These are phyloP conservation scores for Zea luxurians DNA, from an alignment of 176 grass and related monocot species.

Conservation along the genomic window DNA sequence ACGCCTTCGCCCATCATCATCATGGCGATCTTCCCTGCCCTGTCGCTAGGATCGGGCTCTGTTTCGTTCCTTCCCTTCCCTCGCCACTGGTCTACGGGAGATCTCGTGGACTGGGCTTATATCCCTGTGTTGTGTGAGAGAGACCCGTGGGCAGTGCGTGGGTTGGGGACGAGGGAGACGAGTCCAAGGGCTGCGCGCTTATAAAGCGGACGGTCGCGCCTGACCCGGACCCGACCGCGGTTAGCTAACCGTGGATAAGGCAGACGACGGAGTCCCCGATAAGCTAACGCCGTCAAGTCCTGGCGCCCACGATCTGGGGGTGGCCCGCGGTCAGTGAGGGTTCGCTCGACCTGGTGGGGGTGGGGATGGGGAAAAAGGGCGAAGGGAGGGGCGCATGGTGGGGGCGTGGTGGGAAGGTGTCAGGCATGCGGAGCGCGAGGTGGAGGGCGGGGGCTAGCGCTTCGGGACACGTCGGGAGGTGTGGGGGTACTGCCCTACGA, in stretches of 20 bases:
- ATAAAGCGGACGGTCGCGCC: constrained; percentile 43
- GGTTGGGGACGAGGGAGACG: not conserved
- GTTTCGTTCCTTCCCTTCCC: too few relatives aligned
- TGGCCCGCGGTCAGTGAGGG: not conserved
- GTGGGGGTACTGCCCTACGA: not conserved
- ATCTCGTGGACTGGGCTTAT: constrained; percentile 26
- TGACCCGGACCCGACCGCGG: not conserved
- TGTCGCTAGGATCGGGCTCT: not conserved
- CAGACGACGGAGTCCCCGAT: constrained; percentile 7
- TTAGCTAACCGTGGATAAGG: not conserved
- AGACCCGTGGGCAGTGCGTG: not conserved
- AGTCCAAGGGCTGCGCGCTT: constrained; percentile 4
- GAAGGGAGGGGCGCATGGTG: not conserved
- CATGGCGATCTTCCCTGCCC: constrained; percentile 7
- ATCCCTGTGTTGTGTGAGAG: not conserved
- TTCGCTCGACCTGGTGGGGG: too few relatives aligned
- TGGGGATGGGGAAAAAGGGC: too few relatives aligned
- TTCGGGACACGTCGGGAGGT: constrained; percentile 60
- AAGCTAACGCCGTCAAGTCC: constrained; percentile 32
- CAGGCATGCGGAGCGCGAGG: constrained; percentile 9
- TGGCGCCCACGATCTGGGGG: not conserved
- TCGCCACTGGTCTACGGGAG: not conserved
- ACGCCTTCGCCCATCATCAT: constrained; percentile 75
- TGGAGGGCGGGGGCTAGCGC: constrained; percentile 12
- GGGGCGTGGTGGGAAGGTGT: constrained; percentile 36